Evolutionary conservation across 306 rosid genomes (phyloP), one percentile per base, ranked within the genome.

Genomic region (Arachis stenosperma): DNA sequence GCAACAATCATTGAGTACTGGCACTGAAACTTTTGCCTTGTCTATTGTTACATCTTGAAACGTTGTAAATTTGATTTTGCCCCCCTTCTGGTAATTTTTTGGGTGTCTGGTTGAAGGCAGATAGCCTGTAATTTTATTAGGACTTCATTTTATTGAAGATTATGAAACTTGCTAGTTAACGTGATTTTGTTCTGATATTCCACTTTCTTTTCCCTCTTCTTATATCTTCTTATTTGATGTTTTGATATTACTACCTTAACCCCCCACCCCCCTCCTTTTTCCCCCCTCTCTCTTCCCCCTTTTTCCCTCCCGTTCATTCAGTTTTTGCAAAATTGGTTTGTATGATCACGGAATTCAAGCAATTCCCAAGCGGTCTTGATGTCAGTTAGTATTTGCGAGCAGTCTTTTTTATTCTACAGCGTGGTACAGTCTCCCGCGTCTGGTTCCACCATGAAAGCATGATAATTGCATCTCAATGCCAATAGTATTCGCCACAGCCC

Each of bases 41-140:
- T 83, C 84, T 77, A 52, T 78, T 67, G 75, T 66, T 64, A 82
- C 80, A 64, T 77, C 82, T 69, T 57, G 61, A 74, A 73, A 84
- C 82, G 33, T 56, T 74, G 78, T 84, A 84, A 77, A 84, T 76
- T 83, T 22, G 27, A 22, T 22, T 77, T 55, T 56, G 73, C 77
- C 64, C 12, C 39, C 60, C 67, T 65, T 55, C 36, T 57, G 78
- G 69, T 73, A 68, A 76, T 76, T 83, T 76, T 83, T 79, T 72
- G 78, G 87, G 77, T 80, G 79, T 79, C 79, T 61, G 78, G 75
- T 69, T 75, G 80, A 73, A 84, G 76, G 87, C 82, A 64, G 81
- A 71, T 65, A 77, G 84, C 87, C 84, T 84, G 87, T 80, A 84
- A 80, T 80, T 84, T 80, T 73, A 84, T 63, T 73, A 77, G 82